These are phyloP conservation scores for Xylariomycetidae sp. DNA, from an alignment of 2,329 filamentous ascomycete genomes.

Conservation along the genomic window DNA sequence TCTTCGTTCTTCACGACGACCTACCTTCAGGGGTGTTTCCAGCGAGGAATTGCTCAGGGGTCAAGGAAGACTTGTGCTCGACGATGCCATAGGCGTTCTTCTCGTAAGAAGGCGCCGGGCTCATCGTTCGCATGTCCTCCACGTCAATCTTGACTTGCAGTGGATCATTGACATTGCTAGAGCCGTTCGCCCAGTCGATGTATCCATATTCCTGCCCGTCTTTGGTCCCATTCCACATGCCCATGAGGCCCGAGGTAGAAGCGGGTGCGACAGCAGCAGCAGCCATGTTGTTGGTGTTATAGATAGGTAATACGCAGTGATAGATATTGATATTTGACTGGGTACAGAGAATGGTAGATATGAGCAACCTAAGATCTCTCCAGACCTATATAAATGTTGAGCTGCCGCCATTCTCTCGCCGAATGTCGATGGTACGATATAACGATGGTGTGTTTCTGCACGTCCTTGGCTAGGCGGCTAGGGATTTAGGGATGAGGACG, in stretches of 20 bases:
- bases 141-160: constrained; percentile 21
- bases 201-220: constrained; percentile 18
- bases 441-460: too few relatives aligned
- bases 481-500: too few relatives aligned
- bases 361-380: too few relatives aligned
- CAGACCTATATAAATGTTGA: too few relatives aligned
- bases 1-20: constrained; percentile 1
- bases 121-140: constrained; percentile 19
- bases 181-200: constrained; percentile 21
- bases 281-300: too few relatives aligned
- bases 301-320: too few relatives aligned
- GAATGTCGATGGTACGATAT: too few relatives aligned
- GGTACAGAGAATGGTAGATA: too few relatives aligned
- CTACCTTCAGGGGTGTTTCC: constrained; percentile 20
- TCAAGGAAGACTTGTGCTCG: constrained; percentile 19
- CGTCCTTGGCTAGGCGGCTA: too few relatives aligned
- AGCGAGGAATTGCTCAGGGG: constrained; percentile 20
- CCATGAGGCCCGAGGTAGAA: constrained; percentile 20
- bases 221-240: constrained; percentile 25
- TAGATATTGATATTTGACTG: too few relatives aligned
- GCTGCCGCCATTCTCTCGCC: too few relatives aligned
- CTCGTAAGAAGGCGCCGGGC: constrained; percentile 16
- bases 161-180: constrained; percentile 21
- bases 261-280: constrained; percentile 17
- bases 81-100: constrained; percentile 22